Conservation (phyloP, 1,284 basidiomycete genomes). For the Microbotryum silenes-acaulis region DNA sequence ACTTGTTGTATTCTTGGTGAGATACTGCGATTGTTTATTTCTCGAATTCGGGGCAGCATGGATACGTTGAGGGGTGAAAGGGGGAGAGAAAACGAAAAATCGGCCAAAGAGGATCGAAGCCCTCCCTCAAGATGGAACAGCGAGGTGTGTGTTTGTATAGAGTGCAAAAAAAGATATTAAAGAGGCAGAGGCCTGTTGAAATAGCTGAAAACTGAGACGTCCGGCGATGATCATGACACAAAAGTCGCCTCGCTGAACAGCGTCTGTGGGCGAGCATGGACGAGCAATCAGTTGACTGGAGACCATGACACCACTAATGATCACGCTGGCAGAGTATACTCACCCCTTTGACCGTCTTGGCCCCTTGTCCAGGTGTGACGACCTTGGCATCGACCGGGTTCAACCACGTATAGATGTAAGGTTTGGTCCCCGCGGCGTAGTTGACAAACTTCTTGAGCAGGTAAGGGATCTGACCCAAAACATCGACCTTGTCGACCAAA, state of each 20-base stretch:
- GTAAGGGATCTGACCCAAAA: slow-evolving; percentile 90
- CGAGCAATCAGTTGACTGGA: slow-evolving; percentile 35
- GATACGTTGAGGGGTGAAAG: no score
- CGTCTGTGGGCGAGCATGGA: slow-evolving; percentile 51
- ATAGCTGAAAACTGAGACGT: no score
- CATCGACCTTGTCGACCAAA: slow-evolving; percentile 91
- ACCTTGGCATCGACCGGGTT: slow-evolving; percentile 66
- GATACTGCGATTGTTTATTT: no score
- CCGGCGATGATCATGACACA: slow-evolving; percentile 51
- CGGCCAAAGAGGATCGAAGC: no score
- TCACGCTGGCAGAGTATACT: not conserved
- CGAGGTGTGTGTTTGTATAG: not conserved
- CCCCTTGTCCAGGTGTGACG: slow-evolving; percentile 46
- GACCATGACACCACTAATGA: no score
- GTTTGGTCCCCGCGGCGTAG: slow-evolving; percentile 84
- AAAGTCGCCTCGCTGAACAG: slow-evolving; percentile 86
- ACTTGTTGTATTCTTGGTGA: no score
- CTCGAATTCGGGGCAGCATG: no score
- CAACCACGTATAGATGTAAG: slow-evolving; percentile 87
- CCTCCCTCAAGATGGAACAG: not conserved
- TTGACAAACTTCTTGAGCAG: slow-evolving; percentile 81
- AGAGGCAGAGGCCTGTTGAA: no score
- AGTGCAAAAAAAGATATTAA: no score
- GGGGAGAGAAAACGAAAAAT: no score
- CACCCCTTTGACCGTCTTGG: slow-evolving; percentile 32